phyloP scores from a whole-genome alignment of 305 asterid species.

The Fraxinus albicans region DNA sequence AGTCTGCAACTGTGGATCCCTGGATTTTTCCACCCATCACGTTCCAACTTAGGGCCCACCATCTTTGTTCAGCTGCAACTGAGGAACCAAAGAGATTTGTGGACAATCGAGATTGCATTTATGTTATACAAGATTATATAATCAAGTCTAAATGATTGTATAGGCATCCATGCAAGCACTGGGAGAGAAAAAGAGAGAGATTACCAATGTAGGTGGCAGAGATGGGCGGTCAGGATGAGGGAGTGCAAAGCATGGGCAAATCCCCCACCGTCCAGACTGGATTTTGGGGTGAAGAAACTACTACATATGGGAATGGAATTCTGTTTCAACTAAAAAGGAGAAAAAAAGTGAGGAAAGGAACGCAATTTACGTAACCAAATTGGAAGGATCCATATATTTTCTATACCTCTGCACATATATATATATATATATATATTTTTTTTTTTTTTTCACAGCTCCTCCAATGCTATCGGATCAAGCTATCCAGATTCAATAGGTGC shows the following conservation, averaged over 20 bases:
- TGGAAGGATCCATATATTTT: background rate
- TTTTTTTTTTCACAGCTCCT: background rate
- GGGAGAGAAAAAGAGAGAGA: background rate
- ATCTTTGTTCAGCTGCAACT: background rate
- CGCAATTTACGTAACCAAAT: slow-evolving; percentile 43
- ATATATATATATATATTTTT: too few relatives aligned
- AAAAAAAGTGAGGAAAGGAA: slow-evolving; percentile 30
- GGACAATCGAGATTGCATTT: background rate
- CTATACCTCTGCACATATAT: background rate
- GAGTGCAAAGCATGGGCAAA: background rate
- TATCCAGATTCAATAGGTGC: too few relatives aligned
- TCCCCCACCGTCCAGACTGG: slow-evolving; percentile 26
- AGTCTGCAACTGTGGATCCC: background rate
- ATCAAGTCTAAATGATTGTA: background rate
- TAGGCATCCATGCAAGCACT: background rate
- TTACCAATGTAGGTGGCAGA: background rate
- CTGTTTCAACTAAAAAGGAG: slow-evolving; percentile 15
- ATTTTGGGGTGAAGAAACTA: slow-evolving; percentile 18
- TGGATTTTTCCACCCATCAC: background rate
- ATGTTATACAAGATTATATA: background rate
- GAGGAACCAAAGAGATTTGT: background rate
- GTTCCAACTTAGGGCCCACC: background rate
- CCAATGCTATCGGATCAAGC: background rate
- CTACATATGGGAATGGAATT: background rate
- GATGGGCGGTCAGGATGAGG: background rate